phyloP scores from a whole-genome alignment of 495 filamentous ascomycete species.

The Cairneyella variabilis region DNA sequence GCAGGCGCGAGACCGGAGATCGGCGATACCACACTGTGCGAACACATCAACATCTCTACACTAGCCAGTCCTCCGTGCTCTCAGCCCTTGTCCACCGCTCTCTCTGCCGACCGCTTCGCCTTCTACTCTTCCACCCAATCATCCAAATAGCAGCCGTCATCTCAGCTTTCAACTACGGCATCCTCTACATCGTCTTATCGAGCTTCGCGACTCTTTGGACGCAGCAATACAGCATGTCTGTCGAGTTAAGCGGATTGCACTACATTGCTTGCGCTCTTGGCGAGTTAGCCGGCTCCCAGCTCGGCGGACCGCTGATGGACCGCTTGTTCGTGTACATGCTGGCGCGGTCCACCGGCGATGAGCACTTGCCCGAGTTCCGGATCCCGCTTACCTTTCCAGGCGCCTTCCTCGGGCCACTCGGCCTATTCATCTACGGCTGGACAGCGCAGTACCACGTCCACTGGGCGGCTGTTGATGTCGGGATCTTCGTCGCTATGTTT shows the following conservation, averaged over 20 bases:
- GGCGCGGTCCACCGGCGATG: conserved; percentile 51
- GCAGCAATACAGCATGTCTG: conserved; percentile 61
- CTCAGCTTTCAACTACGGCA: conserved; percentile 44
- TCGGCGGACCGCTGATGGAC: conserved; percentile 65
- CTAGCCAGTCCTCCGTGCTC: conserved; percentile 48
- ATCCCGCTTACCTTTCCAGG: conserved; percentile 80
- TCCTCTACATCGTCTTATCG: conserved; percentile 61
- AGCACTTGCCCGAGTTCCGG: conserved; percentile 67
- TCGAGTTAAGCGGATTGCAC: conserved; percentile 60
- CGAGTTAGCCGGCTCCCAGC: conserved; percentile 59
- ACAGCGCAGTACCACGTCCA: conserved; percentile 31
- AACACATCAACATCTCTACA: conserved; percentile 24
- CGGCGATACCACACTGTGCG: conserved; percentile 61
- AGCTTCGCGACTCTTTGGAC: conserved; percentile 73
- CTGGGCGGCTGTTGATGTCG: conserved; percentile 69
- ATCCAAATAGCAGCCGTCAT: conserved; percentile 66
- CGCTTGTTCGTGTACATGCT: conserved; percentile 62
- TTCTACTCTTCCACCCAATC: conserved; percentile 72
- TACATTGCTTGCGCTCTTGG: conserved; percentile 69
- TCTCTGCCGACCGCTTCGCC: conserved; percentile 69
- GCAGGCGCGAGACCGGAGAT: conserved; percentile 58
- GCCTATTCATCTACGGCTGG: conserved; percentile 75
- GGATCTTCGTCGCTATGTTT: conserved; percentile 68
- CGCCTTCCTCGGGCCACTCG: conserved; percentile 44
- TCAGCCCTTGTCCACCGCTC: conserved; percentile 56